Evolutionary conservation across 192 early-diverging fungal species (phyloP), one percentile per base, ranked within the genome.

Genomic region (Podila horticola): DNA sequence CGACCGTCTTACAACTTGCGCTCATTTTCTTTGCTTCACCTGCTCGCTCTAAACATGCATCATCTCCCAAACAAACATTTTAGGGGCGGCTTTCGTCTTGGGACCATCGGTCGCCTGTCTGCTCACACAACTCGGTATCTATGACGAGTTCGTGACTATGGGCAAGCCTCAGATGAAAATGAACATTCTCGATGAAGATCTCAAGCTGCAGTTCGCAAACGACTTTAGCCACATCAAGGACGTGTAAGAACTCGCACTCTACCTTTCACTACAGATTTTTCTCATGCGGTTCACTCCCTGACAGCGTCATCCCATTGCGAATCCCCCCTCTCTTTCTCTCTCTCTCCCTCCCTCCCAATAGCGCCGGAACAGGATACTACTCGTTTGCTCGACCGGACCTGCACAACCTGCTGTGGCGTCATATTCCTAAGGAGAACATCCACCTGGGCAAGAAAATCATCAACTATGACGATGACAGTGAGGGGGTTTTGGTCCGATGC

Each of bases 351-450:
- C 34, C 34, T 36, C 34, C 13, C 20, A n/a, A 63, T 36, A 36
- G 34, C 34, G 34, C 34, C 11, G 34, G 34, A 36, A 36, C 34
- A n/a, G 15, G 38, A 33, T 9, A 19, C 8, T 13, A n/a, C 20
- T 22, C 59, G 7, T 62, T 74, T 30, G 10, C 73, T 13, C 49
- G 73, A 45, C 65, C 66, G 5, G 58, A 57, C 4, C 41, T 68
- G 3, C 36, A 74, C 24, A 8, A 28, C 1, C 4, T 74, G 0
- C 51, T 74, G 0, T 31, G 51, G 6, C 29, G 31, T 2, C 26
- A 38, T 5, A 60, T 74, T 5, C 73, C 73, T 8, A 10, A 26
- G 10, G 45, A 68, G 17, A 74, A 74, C 48, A 48, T 68, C n/a
- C 50, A 57, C 9, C 20, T 74, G 15, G 65, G 59, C n/a, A 67